Evolutionary conservation across 2,329 filamentous ascomycete genomes (phyloP).

Genomic region (Torrubiellomyces zombiae): DNA sequence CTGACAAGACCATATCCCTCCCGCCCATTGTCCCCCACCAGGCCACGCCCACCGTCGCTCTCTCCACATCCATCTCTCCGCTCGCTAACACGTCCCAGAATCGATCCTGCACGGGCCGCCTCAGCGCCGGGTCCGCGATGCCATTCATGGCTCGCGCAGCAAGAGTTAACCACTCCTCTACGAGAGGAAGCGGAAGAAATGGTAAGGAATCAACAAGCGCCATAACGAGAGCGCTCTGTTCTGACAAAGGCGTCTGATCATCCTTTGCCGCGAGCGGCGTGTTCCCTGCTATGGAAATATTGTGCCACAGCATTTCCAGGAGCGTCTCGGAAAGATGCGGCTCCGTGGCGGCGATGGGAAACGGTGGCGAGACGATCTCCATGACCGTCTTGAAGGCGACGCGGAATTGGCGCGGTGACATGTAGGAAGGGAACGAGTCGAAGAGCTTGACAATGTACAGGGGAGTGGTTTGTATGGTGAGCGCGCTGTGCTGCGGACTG

Average conservation of each 20-base stretch:
- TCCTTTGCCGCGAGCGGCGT: slow-evolving; percentile 22
- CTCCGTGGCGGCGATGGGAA: slow-evolving; percentile 53
- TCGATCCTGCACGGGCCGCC: slow-evolving; percentile 47
- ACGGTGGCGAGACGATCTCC: slow-evolving; percentile 66
- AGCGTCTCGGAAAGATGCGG: slow-evolving; percentile 66
- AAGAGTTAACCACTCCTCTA: slow-evolving; percentile 69
- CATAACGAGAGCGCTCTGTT: slow-evolving; percentile 61
- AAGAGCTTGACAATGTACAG: slow-evolving; percentile 76
- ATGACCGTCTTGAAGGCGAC: slow-evolving; percentile 76
- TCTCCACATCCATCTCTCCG: slow-evolving; percentile 79
- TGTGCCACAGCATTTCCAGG: slow-evolving; percentile 58
- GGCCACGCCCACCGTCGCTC: slow-evolving; percentile 58
- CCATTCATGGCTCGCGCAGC: slow-evolving; percentile 50
- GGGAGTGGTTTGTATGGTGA: slow-evolving; percentile 57
- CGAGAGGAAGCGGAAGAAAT: slow-evolving; percentile 47
- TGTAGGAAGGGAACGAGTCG: slow-evolving; percentile 57
- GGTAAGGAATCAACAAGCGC: slow-evolving; percentile 68
- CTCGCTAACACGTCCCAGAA: slow-evolving; percentile 67
- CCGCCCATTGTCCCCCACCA: slow-evolving; percentile 62
- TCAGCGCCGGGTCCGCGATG: slow-evolving; percentile 44
- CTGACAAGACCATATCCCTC: slow-evolving; percentile 30
- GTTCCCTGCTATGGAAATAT: slow-evolving; percentile 34
- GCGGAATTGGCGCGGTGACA: slow-evolving; percentile 74
- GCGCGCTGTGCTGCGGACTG: slow-evolving; percentile 55
- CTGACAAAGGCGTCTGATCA: slow-evolving; percentile 37